These are phyloP conservation scores for Xylaria curta DNA, from an alignment of 495 filamentous ascomycete genomes.

Conservation along the genomic window DNA sequence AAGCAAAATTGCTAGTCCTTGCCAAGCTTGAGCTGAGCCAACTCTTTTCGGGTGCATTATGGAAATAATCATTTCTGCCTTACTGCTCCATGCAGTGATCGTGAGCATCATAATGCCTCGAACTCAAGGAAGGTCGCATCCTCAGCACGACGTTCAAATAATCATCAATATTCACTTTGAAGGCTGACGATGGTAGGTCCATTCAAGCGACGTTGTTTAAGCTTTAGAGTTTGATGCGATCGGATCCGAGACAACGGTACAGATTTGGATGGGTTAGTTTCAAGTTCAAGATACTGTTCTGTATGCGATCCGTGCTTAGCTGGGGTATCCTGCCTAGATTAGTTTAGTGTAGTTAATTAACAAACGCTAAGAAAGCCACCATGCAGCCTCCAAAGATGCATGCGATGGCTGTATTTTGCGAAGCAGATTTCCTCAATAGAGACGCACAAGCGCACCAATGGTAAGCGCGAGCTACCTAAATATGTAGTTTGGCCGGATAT, in stretches of 20 bases:
- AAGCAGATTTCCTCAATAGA: neutral
- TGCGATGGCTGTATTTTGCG: neutral
- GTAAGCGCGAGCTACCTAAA: neutral
- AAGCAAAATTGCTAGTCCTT: conserved; percentile 2
- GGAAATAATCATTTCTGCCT: neutral
- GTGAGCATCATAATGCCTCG: neutral
- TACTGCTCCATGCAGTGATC: neutral
- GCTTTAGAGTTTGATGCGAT: neutral
- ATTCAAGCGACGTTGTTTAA: neutral
- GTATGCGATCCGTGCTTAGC: neutral
- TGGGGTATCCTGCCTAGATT: neutral
- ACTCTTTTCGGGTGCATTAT: neutral
- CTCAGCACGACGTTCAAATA: neutral
- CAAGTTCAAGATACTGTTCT: neutral
- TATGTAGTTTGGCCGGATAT: too few species aligned
- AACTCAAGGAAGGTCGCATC: neutral
- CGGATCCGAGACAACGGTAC: conserved; percentile 14
- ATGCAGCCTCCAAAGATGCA: neutral
- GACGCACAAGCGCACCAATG: neutral
- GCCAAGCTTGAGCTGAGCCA: conserved; percentile 18
- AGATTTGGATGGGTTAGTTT: too few species aligned
- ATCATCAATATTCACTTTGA: neutral
- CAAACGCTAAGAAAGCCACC: neutral
- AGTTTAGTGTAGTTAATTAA: neutral
- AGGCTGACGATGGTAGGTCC: neutral